Conservation (phyloP, 1,139 yeast genomes). For the Nakaseomyces delphensis region DNA sequence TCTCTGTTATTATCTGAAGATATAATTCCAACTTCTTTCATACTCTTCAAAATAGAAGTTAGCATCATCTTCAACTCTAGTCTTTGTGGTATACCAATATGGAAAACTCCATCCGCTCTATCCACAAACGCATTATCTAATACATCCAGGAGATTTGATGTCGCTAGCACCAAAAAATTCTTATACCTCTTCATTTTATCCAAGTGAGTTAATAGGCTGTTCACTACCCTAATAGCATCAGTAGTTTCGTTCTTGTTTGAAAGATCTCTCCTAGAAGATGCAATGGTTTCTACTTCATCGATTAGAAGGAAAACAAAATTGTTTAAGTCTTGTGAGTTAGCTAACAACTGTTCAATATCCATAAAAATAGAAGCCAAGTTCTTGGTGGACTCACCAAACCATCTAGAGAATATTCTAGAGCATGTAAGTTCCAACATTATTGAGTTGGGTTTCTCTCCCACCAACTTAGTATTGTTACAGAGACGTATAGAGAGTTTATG, state of each 20-base stretch:
- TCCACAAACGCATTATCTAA: constrained; percentile 35
- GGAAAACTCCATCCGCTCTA: constrained; percentile 32
- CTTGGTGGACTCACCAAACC: constrained; percentile 38
- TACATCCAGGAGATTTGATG: constrained; percentile 32
- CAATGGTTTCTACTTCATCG: constrained; percentile 38
- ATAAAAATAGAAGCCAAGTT: constrained; percentile 32
- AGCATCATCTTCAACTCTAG: constrained; percentile 25
- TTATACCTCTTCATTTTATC: constrained; percentile 31
- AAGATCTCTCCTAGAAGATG: constrained; percentile 32
- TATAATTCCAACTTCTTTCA: constrained; percentile 17
- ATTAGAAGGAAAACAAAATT: constrained; percentile 30
- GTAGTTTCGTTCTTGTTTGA: constrained; percentile 34
- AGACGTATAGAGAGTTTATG: constrained; percentile 26
- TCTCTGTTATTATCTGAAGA: constrained; percentile 3
- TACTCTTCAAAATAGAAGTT: constrained; percentile 17
- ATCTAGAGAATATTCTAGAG: constrained; percentile 35
- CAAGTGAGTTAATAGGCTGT: constrained; percentile 34
- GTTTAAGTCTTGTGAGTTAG: constrained; percentile 12
- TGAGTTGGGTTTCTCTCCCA: constrained; percentile 12
- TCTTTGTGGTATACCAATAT: constrained; percentile 28
- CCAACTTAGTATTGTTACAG: constrained; percentile 8
- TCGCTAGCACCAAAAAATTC: constrained; percentile 33
- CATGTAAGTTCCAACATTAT: constrained; percentile 34
- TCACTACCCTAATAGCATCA: constrained; percentile 36
- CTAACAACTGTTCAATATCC: constrained; percentile 26